phyloP scores from a whole-genome alignment of 441 rosid genomes.

The Brassica balearica region DNA sequence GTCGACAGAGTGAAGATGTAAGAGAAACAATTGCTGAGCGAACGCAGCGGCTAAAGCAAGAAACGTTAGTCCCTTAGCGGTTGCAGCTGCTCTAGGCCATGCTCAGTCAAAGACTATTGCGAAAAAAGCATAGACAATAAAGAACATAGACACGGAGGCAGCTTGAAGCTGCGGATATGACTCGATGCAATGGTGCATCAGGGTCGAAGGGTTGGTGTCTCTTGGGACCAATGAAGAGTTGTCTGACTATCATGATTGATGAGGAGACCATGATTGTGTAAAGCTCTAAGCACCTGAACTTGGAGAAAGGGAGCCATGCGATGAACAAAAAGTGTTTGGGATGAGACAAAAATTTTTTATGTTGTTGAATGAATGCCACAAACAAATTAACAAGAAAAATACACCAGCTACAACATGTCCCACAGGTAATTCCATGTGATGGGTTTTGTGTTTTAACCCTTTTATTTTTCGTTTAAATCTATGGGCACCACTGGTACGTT shows the following conservation, averaged over 20 bases:
- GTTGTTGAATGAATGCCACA: slow-evolving; percentile 32
- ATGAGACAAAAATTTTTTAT: slow-evolving; percentile 54
- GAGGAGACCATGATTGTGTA: slow-evolving; percentile 53
- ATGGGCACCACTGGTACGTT: slow-evolving; percentile 25
- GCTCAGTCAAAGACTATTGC: slow-evolving; percentile 57
- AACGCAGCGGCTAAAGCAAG: slow-evolving; percentile 62
- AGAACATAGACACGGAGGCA: slow-evolving; percentile 60
- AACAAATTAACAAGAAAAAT: no score
- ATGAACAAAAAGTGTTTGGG: slow-evolving; percentile 54
- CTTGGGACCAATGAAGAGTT: slow-evolving; percentile 65
- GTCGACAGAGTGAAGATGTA: slow-evolving; percentile 43
- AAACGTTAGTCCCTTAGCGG: slow-evolving; percentile 43
- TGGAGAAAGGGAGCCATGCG: slow-evolving; percentile 70
- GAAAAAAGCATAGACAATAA: slow-evolving; percentile 58
- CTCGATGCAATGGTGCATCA: slow-evolving; percentile 69
- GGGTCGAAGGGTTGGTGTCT: slow-evolving; percentile 69
- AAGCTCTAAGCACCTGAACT: slow-evolving; percentile 58
- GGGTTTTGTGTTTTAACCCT: background rate
- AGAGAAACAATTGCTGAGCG: slow-evolving; percentile 61
- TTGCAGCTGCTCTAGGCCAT: slow-evolving; percentile 20
- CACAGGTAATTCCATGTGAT: slow-evolving; percentile 59
- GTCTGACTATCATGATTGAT: slow-evolving; percentile 55
- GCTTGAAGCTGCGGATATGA: slow-evolving; percentile 78
- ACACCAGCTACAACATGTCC: slow-evolving; percentile 67
- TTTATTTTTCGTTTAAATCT: background rate